Evolutionary conservation across 805 yeast species (phyloP).

Genomic region (Hermanozyma aechmeae): DNA sequence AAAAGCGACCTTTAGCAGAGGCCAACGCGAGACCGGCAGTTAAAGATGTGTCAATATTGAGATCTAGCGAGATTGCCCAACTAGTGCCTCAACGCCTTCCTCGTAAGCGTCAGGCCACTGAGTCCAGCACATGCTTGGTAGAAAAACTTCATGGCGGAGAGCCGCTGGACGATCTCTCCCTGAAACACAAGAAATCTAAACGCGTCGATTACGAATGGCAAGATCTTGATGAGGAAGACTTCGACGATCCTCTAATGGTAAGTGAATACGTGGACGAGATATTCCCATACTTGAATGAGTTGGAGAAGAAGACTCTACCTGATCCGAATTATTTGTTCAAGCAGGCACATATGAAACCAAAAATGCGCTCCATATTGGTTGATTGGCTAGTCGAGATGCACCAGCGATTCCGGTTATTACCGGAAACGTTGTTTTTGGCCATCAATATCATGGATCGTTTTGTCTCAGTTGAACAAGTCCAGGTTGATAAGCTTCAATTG

Average conservation of each 20-base stretch:
- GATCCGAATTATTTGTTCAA: conserved; percentile 56
- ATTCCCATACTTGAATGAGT: conserved; percentile 64
- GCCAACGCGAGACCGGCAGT: background rate
- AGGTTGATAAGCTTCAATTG: conserved; percentile 72
- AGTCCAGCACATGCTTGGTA: conserved; percentile 34
- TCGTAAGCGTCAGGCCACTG: conserved; percentile 49
- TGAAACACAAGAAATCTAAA: conserved; percentile 26
- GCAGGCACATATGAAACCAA: conserved; percentile 64
- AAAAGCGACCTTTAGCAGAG: conserved; percentile 21
- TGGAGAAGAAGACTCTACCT: conserved; percentile 68
- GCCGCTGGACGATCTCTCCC: conserved; percentile 5
- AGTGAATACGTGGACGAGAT: conserved; percentile 87
- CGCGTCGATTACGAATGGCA: conserved; percentile 51
- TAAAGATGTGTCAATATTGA: background rate
- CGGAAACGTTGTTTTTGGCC: conserved; percentile 78
- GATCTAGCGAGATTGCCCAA: conserved; percentile 1
- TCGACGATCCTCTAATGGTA: conserved; percentile 75
- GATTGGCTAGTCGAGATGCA: conserved; percentile 94
- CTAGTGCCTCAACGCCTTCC: conserved; percentile 26
- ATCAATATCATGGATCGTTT: conserved; percentile 84
- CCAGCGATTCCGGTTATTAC: conserved; percentile 68
- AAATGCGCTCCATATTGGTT: conserved; percentile 78
- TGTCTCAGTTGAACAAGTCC: conserved; percentile 64
- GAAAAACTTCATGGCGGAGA: conserved; percentile 6
- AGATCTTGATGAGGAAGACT: conserved; percentile 62